Base-by-base conservation (phyloP, 768 basidiomycete genomes). In the Gyrodon lividus region DNA sequence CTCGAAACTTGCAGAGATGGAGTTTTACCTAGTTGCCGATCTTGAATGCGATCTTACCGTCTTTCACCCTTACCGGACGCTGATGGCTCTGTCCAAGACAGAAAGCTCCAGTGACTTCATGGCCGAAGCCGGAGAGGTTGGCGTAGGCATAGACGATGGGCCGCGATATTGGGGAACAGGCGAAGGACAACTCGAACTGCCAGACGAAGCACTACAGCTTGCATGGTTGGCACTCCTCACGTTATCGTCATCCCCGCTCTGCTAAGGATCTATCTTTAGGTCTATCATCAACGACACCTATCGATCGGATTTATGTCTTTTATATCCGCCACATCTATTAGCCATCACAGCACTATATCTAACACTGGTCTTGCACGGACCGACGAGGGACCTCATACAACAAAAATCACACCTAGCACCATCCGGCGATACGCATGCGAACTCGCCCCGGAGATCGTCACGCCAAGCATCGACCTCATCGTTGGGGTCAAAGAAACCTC, bases 211-310 rank as follows among this genome's bases (percentile, higher is more conserved):
- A 0, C 68, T 98, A 20, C 94, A 98, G 65, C 86, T 87, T 45
- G 91, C 93, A n/a, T 96, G 94, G 96, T 92, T 65, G 20, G 84
- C 68, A 2, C 8, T 23, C 35, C 16, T 17, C 6, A 17, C 19
- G 37, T 14, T 0, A 23, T 14, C 6, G 9, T 4, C 17, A 9
- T 13, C 9, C 17, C 50, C 24, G 51, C 47, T 20, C 33, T 24
- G 50, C 49, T 38, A 13, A 33, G 16, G 16, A 2, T 5, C 1
- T 28, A 24, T 13, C 14, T n/a, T 16, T 55, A 97, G 94, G 91
- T 94, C 93, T 66, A 84, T 98, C 65, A 83, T 99, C 64, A 99
- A 98, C 71, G 96, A 98, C 68, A 93, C 90, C 0, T 98, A 93
- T 64, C 84, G 95, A 47, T 94, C 92, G 5, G 90, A 95, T 49